Conservation (phyloP, 1,284 basidiomycete species). For the Ceratobasidium sp. region DNA sequence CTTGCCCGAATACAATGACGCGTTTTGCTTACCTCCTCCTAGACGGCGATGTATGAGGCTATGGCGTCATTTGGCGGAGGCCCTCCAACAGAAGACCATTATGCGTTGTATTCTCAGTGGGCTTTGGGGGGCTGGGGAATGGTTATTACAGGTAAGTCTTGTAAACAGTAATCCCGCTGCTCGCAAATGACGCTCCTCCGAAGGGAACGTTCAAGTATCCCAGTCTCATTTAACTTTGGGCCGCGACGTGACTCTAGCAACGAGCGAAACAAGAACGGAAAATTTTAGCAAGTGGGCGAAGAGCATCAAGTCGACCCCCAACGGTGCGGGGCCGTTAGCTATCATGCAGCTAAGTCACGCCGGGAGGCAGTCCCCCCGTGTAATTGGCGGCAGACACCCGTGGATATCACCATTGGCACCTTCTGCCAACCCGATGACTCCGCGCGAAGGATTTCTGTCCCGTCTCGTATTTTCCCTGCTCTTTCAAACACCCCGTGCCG, state of each 20-base stretch:
- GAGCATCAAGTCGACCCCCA: slow-evolving; percentile 59
- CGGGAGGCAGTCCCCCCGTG: slow-evolving; percentile 82
- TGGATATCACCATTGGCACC: slow-evolving; percentile 78
- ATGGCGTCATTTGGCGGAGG: slow-evolving; percentile 78
- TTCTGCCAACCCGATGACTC: slow-evolving; percentile 71
- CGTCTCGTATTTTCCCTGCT: slow-evolving; percentile 64
- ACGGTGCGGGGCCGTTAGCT: slow-evolving; percentile 58
- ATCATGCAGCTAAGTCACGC: slow-evolving; percentile 88
- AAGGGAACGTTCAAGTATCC: slow-evolving; percentile 86
- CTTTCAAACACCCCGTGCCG: slow-evolving; percentile 75
- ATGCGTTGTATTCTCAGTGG: slow-evolving; percentile 83
- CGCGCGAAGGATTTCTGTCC: slow-evolving; percentile 58
- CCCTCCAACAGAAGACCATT: slow-evolving; percentile 75
- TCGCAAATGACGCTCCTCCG: not conserved
- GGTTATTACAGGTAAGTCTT: slow-evolving; percentile 76
- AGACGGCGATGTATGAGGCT: slow-evolving; percentile 91
- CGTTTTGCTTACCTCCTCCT: slow-evolving; percentile 62
- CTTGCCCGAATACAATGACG: slow-evolving; percentile 56
- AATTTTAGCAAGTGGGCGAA: slow-evolving; percentile 69
- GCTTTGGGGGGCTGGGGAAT: slow-evolving; percentile 86
- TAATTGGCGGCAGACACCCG: slow-evolving; percentile 75
- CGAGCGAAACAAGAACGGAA: slow-evolving; percentile 59
- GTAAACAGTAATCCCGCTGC: too few relatives aligned
- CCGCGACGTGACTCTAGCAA: slow-evolving; percentile 80
- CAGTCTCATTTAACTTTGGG: slow-evolving; percentile 81